These are phyloP conservation scores for Epithemia pelagica DNA, from an alignment of 108 stramenopile genomes.

Conservation along the genomic window DNA sequence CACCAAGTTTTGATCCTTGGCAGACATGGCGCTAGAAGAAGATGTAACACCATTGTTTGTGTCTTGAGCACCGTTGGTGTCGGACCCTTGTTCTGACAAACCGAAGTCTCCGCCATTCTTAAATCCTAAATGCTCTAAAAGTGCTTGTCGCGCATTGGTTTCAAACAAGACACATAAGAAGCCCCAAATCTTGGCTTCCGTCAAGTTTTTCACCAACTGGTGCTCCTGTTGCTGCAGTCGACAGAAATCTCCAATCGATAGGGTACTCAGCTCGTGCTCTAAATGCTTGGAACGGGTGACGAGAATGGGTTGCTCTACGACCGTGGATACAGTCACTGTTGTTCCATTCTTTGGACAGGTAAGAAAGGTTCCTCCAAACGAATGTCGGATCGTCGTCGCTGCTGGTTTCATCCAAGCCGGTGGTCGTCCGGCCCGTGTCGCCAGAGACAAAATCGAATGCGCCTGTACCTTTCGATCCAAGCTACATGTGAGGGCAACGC, in stretches of 20 bases:
- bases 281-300: constrained; percentile 52
- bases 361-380: constrained; percentile 88
- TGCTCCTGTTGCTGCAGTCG: constrained; percentile 14
- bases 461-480: constrained; percentile 95
- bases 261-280: constrained; percentile 53
- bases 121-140: constrained; percentile 89
- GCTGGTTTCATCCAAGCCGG: constrained; percentile 91
- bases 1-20: constrained; percentile 34
- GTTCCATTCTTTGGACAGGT: constrained; percentile 49
- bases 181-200: constrained; percentile 74
- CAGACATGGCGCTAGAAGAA: constrained; percentile 5
- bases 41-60: constrained; percentile 14
- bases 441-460: constrained; percentile 74
- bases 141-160: constrained; percentile 82
- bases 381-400: constrained; percentile 76
- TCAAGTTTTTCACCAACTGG: constrained; percentile 25
- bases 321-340: constrained; percentile 39
- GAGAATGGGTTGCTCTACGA: constrained; percentile 64
- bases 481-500: constrained; percentile 85
- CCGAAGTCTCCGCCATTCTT: constrained; percentile 29
- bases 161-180: constrained; percentile 95
- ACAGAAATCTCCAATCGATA: constrained; percentile 68
- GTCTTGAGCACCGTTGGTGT: constrained; percentile 10
- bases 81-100: background rate
- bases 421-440: constrained; percentile 69